These are phyloP conservation scores for Coprinopsis marcescibilis DNA, from an alignment of 768 basidiomycete genomes.

Conservation along the genomic window DNA sequence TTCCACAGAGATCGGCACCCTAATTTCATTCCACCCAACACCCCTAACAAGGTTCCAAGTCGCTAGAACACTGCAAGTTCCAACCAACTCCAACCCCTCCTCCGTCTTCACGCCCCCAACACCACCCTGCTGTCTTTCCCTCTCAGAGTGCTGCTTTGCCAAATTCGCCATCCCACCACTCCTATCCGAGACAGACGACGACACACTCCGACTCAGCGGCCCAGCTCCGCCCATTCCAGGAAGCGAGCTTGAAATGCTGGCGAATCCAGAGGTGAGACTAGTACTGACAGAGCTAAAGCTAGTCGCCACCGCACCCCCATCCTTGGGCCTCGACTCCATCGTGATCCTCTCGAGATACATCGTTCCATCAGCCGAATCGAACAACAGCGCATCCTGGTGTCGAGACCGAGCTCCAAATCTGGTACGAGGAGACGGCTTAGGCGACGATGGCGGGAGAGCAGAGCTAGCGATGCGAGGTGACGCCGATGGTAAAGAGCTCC, in stretches of 20 bases:
- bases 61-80: conserved; percentile 40
- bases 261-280: conserved; percentile 24
- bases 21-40: conserved; percentile 49
- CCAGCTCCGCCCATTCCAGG: conserved; percentile 41
- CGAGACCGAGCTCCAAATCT: conserved; percentile 27
- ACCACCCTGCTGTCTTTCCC: no score
- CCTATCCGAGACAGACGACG: conserved; percentile 21
- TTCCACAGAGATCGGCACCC: conserved; percentile 21
- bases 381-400: conserved; percentile 63
- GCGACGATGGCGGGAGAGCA: conserved; percentile 19
- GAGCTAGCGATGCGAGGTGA: conserved; percentile 6
- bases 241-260: conserved; percentile 56
- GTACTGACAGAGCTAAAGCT: conserved; percentile 11
- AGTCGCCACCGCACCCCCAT: conserved; percentile 19
- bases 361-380: conserved; percentile 53
- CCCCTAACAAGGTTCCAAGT: conserved; percentile 60
- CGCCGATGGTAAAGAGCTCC: no score
- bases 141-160: no score
- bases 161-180: no score
- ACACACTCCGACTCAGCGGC: conserved; percentile 31
- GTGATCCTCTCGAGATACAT: conserved; percentile 52
- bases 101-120: conserved; percentile 13
- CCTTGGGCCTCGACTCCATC: conserved; percentile 32
- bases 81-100: conserved; percentile 29
- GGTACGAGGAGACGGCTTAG: conserved; percentile 6